A percentile compares a stretch with the other conserved stretches of the same genome.
Evolutionary conservation across 352 stramenopile species (phyloP).

Genomic region (Peronospora farinosa): DNA sequence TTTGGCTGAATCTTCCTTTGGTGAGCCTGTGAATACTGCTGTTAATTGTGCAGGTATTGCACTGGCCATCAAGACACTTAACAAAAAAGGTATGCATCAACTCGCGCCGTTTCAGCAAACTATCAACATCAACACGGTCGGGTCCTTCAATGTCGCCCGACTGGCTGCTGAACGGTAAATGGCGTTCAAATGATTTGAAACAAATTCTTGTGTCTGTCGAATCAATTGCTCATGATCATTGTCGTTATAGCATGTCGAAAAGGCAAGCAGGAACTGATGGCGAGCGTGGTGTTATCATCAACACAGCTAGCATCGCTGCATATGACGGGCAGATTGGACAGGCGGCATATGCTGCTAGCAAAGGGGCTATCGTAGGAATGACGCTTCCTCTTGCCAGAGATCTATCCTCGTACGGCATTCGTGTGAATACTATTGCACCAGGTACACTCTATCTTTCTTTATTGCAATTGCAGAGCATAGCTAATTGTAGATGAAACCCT

Average conservation of each 20-base stretch:
- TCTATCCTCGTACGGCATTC: constrained; percentile 89
- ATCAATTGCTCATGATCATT: constrained; percentile 3
- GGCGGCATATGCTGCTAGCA: constrained; percentile 94
- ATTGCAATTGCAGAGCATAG: not conserved
- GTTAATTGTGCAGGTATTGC: constrained; percentile 95
- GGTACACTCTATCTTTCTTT: constrained; percentile 27
- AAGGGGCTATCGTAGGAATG: constrained; percentile 94
- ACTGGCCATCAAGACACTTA: constrained; percentile 88
- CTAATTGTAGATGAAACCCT: not conserved
- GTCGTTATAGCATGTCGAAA: constrained; percentile 77
- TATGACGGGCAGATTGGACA: constrained; percentile 97
- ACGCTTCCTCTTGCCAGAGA: constrained; percentile 95
- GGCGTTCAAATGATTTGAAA: not conserved
- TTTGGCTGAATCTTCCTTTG: constrained; percentile 87
- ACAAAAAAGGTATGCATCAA: constrained; percentile 88
- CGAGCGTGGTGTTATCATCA: constrained; percentile 95
- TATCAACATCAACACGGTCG: constrained; percentile 94
- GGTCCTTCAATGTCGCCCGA: constrained; percentile 96
- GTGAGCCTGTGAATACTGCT: constrained; percentile 89
- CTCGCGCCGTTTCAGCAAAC: constrained; percentile 91
- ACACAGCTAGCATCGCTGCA: constrained; percentile 96
- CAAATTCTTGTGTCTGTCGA: not conserved
- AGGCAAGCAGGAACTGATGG: constrained; percentile 58
- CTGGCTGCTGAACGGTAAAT: constrained; percentile 89
- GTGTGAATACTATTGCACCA: constrained; percentile 95